Evolutionary conservation across 179 eudicot genomes (phyloP), one percentile per base, ranked within the genome.

Genomic region (Nepenthes alata): DNA sequence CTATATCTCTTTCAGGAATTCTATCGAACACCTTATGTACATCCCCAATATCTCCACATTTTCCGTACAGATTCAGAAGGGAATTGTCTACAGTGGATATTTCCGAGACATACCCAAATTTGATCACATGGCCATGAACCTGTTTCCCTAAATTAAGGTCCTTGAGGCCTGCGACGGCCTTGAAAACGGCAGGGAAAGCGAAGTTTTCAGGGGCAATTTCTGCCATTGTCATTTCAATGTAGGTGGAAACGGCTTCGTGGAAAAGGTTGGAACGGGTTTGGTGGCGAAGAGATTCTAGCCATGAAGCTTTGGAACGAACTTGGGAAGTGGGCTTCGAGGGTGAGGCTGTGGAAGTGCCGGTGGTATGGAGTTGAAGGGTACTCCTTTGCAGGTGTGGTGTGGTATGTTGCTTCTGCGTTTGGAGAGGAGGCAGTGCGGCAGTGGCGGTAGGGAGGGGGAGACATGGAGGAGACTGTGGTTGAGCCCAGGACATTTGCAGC

Each of bases 201-300:
- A 84, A 86, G 55, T 83, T 82, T 70, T 86, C 78, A 37, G 98
- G 95, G 11, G 41, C 6, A 44, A 75, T 14, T 13, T 74, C 83
- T 2, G 77, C 71, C 16, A 55, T 36, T 3, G 72, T 76, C 89
- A 89, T 84, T 5, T 81, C 74, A 39, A 80, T 75, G 67, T 84
- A 91, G 59, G 91, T 81, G 14, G 85, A 65, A 35, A 91, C 74
- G 51, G 95, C 88, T 60, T 84, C 72, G 9, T 53, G 70, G 56
- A 72, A 75, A 48, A 72, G 70, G 41, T 78, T 82, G 13, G 89
- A 81, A 25, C 85, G 94, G 37, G 80, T 62, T 2, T 82, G 78
- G 44, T 80, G 74, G 10, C 95, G 95, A 67, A 91, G 89, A 13
- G 73, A 41, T 61, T 80, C 79, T 75, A 80, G 45, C 96, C 96